Evolutionary conservation across 2,329 filamentous ascomycete genomes (phyloP), one percentile per base, ranked within the genome.

Genomic region (Pseudopithomyces maydicus): DNA sequence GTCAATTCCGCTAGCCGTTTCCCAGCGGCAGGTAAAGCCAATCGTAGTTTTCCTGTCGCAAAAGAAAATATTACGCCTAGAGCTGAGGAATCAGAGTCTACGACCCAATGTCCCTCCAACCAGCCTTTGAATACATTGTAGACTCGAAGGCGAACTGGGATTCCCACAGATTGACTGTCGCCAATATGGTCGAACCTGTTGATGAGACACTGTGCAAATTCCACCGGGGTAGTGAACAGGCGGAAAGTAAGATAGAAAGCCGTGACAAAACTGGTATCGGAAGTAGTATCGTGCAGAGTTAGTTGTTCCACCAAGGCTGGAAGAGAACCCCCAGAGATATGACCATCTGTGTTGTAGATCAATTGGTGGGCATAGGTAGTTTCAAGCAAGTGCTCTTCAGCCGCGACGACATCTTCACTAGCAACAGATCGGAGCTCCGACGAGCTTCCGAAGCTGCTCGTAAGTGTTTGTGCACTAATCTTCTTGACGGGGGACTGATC

Each of bases 71-170:
- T 96, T 47, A 90, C 80, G 0, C 84, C 81, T 8, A 99, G 81
- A 1, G 93, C 92, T 12, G 86, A 84, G 52, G 86, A 85, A 72
- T 99, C 95, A 11, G 88, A 87, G 57, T 92, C 87, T 61, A 91
- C 87, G 46, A 90, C 87, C 94, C 95, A 99, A 76, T 99, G 92
- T 6, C 90, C 95, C 78, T 98, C 95, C 19, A 99, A 81, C 95
- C 95, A 99, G 41, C 91, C 90, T 77, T 99, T 99, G 82, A 99
- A 92, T 55, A 92, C 89, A 73, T 99, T 98, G 80, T 96, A 98
- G 1, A 98, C 92, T 50, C 95, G 87, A 46, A 99, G 81, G 49
- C 93, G 88, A 20, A 98, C 94, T 0, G 94, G 91, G 2, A 83
- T 85, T 20, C 92, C 88, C 61, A 93, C 85, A 56, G 88, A 84